Evolutionary conservation across 805 yeast genomes (phyloP).

Genomic region (Clavispora asparagi): DNA sequence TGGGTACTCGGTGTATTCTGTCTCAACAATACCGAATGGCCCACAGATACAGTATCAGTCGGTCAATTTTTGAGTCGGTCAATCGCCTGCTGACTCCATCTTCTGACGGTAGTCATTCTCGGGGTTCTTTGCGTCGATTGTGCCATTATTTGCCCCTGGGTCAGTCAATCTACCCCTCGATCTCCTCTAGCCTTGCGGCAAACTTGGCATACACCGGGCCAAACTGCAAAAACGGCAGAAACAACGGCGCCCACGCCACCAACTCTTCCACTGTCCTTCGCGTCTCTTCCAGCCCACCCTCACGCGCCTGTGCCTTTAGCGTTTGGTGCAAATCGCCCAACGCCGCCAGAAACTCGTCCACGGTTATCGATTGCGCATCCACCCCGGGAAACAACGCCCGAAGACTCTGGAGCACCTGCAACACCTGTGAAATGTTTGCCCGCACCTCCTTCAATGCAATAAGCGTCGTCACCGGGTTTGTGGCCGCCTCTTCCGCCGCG

Average conservation of each 20-base stretch:
- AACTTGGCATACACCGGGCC: conserved; percentile 47
- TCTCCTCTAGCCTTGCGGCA: conserved; percentile 31
- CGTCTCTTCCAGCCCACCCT: conserved; percentile 29
- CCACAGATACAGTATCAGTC: no score
- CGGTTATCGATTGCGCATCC: conserved; percentile 6
- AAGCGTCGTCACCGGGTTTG: conserved; percentile 30
- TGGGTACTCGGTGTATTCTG: no score
- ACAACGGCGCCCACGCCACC: conserved; percentile 45
- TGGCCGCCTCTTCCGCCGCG: conserved; percentile 1
- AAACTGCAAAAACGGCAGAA: conserved; percentile 48
- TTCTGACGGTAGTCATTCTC: no score
- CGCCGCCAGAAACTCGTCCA: conserved; percentile 24
- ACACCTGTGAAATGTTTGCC: conserved; percentile 41
- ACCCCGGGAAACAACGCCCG: conserved; percentile 8
- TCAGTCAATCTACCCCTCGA: background rate
- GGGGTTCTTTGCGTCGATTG: no score
- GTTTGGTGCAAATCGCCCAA: conserved; percentile 42
- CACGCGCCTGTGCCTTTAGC: conserved; percentile 31
- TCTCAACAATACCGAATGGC: no score
- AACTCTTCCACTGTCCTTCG: conserved; percentile 43
- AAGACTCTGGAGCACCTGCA: conserved; percentile 36
- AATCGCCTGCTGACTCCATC: no score
- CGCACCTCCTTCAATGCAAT: conserved; percentile 42
- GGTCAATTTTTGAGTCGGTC: no score
- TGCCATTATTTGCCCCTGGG: no score